Base-by-base conservation (phyloP, 2,329 filamentous ascomycete genomes). In the Colletotrichum melonis region DNA sequence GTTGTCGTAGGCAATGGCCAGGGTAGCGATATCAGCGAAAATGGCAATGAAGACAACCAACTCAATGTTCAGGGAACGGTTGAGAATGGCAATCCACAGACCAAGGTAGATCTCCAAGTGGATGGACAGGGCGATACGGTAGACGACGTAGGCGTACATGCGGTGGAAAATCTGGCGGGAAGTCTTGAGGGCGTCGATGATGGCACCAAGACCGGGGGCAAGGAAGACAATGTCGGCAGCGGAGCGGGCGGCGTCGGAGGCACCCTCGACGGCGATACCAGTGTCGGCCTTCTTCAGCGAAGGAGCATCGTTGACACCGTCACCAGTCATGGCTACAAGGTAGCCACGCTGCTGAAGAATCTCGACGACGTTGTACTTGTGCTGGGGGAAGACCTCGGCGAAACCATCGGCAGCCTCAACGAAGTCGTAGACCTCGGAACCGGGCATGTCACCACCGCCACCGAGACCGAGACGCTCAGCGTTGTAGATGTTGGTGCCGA, bases 281-380 rank as follows among this genome's bases (percentile, higher is more conserved):
- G 94, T 97, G 86, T 98, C 94, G n/a, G 95, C 95, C 88, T 95
- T 97, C 88, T 97, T 97, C 81, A 97, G 88, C 35, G 94, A 97
- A 76, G 95, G 94, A 76, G 95, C 95, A 84, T 97, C 95, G 86
- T 97, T 97, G 86, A 97, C 95, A 90, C 95, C 95, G 78, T 97
- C 95, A 88, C 95, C 95, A 85, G 95, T 98, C 95, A 98, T 97
- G 82, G 95, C 95, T 85, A 97, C 95, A 54, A 97, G 91, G 85
- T 97, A 95, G 77, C 95, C 95, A 91, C 95, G 94, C 87, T 96
- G 93, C 86, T 97, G 95, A 63, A 97, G 90, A 80, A 97, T 97
- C 85, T 97, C 94, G 79, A 97, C 95, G 83, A 97, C 94, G 77
- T 95, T 94, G 75, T 95, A 97, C 89, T 97, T 97, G 90, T 97